phyloP scores from a whole-genome alignment of 2,329 filamentous ascomycete species.

The Trichoderma pleuroti region DNA sequence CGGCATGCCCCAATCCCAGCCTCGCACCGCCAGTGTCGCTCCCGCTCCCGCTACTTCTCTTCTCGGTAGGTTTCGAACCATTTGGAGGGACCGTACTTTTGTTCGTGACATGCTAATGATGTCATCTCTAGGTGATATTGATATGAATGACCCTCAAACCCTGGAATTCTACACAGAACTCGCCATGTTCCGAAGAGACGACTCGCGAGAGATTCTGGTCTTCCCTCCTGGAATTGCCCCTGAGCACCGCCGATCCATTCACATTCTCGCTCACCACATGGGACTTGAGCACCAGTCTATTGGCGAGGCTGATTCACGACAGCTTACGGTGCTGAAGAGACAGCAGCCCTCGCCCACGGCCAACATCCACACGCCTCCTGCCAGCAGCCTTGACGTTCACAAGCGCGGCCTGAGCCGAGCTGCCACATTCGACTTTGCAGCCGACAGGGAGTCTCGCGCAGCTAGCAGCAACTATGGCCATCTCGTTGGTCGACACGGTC shows the following conservation, averaged over 20 bases:
- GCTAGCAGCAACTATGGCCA: slow-evolving; percentile 66
- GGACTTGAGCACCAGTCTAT: slow-evolving; percentile 86
- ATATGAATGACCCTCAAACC: slow-evolving; percentile 86
- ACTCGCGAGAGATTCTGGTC: slow-evolving; percentile 71
- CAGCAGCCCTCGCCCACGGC: slow-evolving; percentile 51
- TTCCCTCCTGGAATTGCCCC: slow-evolving; percentile 80
- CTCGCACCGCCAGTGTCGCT: slow-evolving; percentile 36
- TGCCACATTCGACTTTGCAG: slow-evolving; percentile 95
- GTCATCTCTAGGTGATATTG: slow-evolving; percentile 57
- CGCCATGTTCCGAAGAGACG: slow-evolving; percentile 80
- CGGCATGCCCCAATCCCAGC: slow-evolving; percentile 63
- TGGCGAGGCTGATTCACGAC: slow-evolving; percentile 79
- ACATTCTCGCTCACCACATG: slow-evolving; percentile 94
- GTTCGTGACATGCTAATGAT: slow-evolving; percentile 18
- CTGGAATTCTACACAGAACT: slow-evolving; percentile 88
- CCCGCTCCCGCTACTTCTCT: slow-evolving; percentile 27
- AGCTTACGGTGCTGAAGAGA: slow-evolving; percentile 83
- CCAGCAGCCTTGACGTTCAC: slow-evolving; percentile 69
- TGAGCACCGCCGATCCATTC: slow-evolving; percentile 81
- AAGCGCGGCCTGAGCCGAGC: slow-evolving; percentile 85
- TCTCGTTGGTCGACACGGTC: slow-evolving; percentile 74
- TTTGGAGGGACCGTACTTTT: neutral
- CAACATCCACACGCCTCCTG: slow-evolving; percentile 55
- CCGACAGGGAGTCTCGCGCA: slow-evolving; percentile 65
- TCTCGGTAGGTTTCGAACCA: slow-evolving; percentile 37